These are phyloP conservation scores for Thielaviopsis punctulata DNA, from an alignment of 2,329 filamentous ascomycete genomes.

Conservation along the genomic window DNA sequence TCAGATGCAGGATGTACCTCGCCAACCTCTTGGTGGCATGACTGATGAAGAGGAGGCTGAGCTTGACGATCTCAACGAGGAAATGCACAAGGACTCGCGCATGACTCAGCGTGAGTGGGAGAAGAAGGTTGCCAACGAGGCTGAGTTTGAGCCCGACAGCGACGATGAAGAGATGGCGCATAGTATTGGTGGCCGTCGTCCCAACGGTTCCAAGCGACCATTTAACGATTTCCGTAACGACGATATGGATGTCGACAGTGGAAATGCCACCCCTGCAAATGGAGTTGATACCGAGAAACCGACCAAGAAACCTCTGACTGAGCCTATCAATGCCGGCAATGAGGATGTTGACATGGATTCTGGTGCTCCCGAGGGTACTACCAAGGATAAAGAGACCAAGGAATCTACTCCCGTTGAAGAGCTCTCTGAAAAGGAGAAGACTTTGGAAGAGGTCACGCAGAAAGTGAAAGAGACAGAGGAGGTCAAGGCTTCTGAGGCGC, in stretches of 20 bases:
- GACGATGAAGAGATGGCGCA: conserved; percentile 71
- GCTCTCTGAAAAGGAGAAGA: conserved; percentile 16
- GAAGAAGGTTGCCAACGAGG: conserved; percentile 55
- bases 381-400: conserved; percentile 14
- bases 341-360: conserved; percentile 25
- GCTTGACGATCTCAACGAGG: conserved; percentile 57
- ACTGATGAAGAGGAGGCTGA: conserved; percentile 51
- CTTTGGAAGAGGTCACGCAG: conserved; percentile 11
- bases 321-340: conserved; percentile 23
- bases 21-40: conserved; percentile 42
- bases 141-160: conserved; percentile 63
- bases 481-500: background rate
- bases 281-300: conserved; percentile 19
- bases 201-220: conserved; percentile 30
- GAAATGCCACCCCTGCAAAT: conserved; percentile 22
- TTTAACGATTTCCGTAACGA: conserved; percentile 35
- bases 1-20: conserved; percentile 65
- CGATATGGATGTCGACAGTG: conserved; percentile 23
- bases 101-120: conserved; percentile 73
- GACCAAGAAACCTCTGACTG: conserved; percentile 16
- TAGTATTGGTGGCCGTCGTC: conserved; percentile 50
- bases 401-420: conserved; percentile 13
- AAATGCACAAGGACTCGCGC: conserved; percentile 69
- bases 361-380: conserved; percentile 14
- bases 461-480: conserved; percentile 10